These are phyloP conservation scores for Paraphaeosphaeria minitans DNA, from an alignment of 2,329 filamentous ascomycete genomes.

Conservation along the genomic window DNA sequence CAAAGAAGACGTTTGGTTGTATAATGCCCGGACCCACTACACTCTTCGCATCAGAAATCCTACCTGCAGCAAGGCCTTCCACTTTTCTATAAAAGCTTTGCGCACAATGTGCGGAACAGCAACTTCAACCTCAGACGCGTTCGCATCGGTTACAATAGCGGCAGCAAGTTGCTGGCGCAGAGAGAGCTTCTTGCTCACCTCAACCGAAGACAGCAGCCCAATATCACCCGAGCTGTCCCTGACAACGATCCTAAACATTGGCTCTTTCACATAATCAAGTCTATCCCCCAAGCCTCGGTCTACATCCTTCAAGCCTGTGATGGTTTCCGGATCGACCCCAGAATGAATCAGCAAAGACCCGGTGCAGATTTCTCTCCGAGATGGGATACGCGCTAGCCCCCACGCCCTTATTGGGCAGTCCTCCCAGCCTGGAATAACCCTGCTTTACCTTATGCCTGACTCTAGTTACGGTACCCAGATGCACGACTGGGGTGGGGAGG, in stretches of 20 bases:
- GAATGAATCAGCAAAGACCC: slow-evolving; percentile 18
- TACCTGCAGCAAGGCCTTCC: slow-evolving; percentile 10
- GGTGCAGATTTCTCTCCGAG: slow-evolving; percentile 15
- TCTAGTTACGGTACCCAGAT: slow-evolving; percentile 49
- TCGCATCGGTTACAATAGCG: background rate
- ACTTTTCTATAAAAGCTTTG: background rate
- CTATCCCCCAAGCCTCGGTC: slow-evolving; percentile 1
- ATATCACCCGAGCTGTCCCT: background rate
- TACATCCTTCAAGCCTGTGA: slow-evolving; percentile 15
- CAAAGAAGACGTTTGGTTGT: slow-evolving; percentile 14
- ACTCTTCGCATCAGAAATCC: slow-evolving; percentile 2
- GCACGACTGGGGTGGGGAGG: slow-evolving; percentile 46
- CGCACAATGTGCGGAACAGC: slow-evolving; percentile 1
- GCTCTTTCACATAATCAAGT: slow-evolving; percentile 3
- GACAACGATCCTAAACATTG: slow-evolving; percentile 9
- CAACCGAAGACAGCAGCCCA: background rate
- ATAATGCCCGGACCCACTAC: slow-evolving; percentile 23
- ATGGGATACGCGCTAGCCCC: slow-evolving; percentile 12
- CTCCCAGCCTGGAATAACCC: background rate
- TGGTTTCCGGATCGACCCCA: slow-evolving; percentile 14
- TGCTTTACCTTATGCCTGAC: slow-evolving; percentile 47
- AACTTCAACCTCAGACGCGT: background rate
- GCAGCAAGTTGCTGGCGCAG: slow-evolving; percentile 10
- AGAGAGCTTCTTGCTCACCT: background rate
- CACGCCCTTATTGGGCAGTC: slow-evolving; percentile 2